phyloP scores from a whole-genome alignment of 2,329 filamentous ascomycete genomes.

The Aspergillus hiratsukae region DNA sequence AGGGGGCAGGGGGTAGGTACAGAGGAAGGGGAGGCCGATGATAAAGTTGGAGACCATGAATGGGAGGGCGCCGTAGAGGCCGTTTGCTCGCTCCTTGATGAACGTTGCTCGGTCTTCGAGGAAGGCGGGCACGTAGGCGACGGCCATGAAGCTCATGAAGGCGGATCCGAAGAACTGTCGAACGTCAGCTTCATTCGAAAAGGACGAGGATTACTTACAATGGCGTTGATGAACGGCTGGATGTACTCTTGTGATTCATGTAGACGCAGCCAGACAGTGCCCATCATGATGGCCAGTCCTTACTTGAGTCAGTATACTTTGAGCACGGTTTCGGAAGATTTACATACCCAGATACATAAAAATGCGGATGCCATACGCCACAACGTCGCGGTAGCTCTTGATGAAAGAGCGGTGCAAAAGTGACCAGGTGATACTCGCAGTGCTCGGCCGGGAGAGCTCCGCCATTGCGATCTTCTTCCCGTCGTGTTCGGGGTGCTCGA shows the following conservation, averaged over 20 bases:
- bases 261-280: constrained; percentile 78
- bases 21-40: constrained; percentile 75
- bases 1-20: constrained; percentile 28
- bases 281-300: constrained; percentile 77
- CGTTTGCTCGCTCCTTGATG: constrained; percentile 74
- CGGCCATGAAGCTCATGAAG: constrained; percentile 76
- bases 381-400: constrained; percentile 78
- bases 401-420: constrained; percentile 75
- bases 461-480: constrained; percentile 11
- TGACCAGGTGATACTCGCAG: constrained; percentile 53
- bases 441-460: constrained; percentile 37
- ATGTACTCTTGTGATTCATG: constrained; percentile 66
- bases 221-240: constrained; percentile 75
- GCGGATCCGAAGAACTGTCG: constrained; percentile 62
- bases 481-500: constrained; percentile 23
- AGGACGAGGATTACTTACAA: constrained; percentile 42
- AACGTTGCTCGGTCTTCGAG: constrained; percentile 72
- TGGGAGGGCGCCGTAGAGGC: constrained; percentile 68
- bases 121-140: constrained; percentile 80
- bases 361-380: constrained; percentile 77
- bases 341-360: constrained; percentile 68
- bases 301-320: constrained; percentile 3
- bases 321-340: neutral
- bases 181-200: neutral
- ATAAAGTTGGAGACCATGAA: constrained; percentile 77